Conservation (phyloP, 139 green algal genomes). For the Auxenochlorella pyrenoidosa region DNA sequence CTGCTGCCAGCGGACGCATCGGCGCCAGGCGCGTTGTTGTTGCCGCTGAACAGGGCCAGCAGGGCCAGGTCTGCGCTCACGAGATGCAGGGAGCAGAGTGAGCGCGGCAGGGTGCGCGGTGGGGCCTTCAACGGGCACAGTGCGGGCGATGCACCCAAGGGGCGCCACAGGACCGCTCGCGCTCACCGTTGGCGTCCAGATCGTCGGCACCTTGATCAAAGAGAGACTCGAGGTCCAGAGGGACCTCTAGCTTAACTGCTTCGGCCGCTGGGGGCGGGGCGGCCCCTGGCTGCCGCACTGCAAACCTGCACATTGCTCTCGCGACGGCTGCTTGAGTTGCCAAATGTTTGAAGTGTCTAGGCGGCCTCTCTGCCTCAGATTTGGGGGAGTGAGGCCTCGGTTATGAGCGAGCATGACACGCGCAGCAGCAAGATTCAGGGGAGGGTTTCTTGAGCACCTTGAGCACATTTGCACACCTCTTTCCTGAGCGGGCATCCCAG, state of each 20-base stretch:
- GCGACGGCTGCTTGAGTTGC: no score
- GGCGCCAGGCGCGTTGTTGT: neutral
- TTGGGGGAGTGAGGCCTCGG: neutral
- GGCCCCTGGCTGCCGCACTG: slow-evolving; percentile 7
- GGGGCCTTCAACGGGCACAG: neutral
- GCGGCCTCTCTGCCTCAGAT: neutral
- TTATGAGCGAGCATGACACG: neutral
- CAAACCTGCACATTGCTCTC: slow-evolving; percentile 12
- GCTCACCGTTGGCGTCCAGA: slow-evolving; percentile 21
- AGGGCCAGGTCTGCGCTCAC: slow-evolving; percentile 33
- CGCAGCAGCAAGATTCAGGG: neutral
- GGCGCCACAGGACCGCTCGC: no score
- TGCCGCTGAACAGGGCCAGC: slow-evolving; percentile 27
- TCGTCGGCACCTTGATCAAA: slow-evolving; percentile 1
- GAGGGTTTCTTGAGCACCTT: no score
- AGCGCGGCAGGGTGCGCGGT: neutral
- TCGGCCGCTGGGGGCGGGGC: neutral
- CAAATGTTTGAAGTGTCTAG: neutral
- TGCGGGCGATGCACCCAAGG: no score
- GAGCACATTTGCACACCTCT: no score
- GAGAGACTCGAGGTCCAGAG: slow-evolving; percentile 4
- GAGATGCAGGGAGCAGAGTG: neutral
- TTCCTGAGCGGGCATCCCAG: no score
- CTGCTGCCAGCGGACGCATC: neutral
- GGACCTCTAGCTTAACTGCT: neutral